phyloP scores from a whole-genome alignment of 73 alveolate species.

The Tetrahymena borealis region DNA sequence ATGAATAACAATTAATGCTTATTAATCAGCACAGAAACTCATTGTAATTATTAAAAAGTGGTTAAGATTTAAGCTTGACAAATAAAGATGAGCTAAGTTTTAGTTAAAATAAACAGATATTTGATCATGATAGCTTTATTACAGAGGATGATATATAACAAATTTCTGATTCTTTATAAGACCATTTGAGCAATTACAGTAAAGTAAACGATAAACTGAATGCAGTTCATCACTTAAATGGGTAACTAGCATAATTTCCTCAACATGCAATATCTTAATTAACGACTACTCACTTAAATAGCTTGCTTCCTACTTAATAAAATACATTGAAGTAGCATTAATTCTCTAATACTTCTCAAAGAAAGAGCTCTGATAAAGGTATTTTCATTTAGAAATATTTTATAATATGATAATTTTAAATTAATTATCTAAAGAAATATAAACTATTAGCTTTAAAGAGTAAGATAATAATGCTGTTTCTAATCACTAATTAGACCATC shows the following conservation, averaged over 20 bases:
- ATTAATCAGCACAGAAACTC: background rate
- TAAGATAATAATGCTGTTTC: background rate
- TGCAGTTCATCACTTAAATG: background rate
- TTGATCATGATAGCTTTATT: background rate
- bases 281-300: background rate
- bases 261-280: background rate
- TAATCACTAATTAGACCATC: background rate
- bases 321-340: background rate
- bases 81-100: background rate
- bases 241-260: background rate
- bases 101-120: background rate
- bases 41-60: background rate
- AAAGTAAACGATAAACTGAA: background rate
- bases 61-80: background rate
- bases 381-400: background rate
- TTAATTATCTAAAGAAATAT: background rate
- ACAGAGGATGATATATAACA: background rate
- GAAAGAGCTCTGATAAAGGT: background rate
- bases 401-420: background rate
- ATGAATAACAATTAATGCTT: background rate
- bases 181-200: background rate
- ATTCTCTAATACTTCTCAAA: background rate
- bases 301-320: background rate
- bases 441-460: background rate
- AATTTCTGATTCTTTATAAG: background rate